Conservation (phyloP, 176 grass and related monocot genomes). For the Urochloa ruziziensis region DNA sequence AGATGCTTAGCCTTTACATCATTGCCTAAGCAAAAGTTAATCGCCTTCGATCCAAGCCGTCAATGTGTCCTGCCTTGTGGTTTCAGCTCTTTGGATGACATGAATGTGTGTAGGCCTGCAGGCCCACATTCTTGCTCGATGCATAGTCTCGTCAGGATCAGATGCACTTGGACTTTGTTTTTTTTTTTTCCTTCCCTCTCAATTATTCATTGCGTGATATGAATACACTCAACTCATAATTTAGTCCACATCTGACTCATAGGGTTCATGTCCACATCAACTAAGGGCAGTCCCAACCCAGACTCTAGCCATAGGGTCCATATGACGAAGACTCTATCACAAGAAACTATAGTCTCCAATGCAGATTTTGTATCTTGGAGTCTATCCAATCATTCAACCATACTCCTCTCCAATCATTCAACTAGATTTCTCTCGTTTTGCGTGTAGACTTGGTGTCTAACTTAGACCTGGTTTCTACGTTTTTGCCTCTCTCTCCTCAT, state of each 20-base stretch:
- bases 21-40: conserved; percentile 6
- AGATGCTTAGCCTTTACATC: conserved; percentile 48
- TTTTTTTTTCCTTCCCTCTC: neutral
- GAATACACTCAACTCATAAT: conserved; percentile 6
- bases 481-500: no score
- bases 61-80: neutral
- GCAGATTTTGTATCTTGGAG: no score
- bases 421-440: no score
- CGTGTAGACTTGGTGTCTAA: no score
- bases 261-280: neutral
- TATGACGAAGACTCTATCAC: no score
- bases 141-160: neutral
- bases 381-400: no score
- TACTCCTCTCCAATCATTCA: no score
- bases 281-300: no score
- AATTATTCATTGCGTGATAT: neutral
- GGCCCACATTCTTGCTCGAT: conserved; percentile 22
- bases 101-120: conserved; percentile 25
- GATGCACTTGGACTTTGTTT: conserved; percentile 31
- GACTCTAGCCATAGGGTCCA: no score
- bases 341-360: no score
- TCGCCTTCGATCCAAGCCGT: conserved; percentile 14
- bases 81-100: neutral
- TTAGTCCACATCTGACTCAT: neutral
- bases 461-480: no score